Conservation (phyloP, 2,329 filamentous ascomycete genomes). For the Lachnellula subtilissima region DNA sequence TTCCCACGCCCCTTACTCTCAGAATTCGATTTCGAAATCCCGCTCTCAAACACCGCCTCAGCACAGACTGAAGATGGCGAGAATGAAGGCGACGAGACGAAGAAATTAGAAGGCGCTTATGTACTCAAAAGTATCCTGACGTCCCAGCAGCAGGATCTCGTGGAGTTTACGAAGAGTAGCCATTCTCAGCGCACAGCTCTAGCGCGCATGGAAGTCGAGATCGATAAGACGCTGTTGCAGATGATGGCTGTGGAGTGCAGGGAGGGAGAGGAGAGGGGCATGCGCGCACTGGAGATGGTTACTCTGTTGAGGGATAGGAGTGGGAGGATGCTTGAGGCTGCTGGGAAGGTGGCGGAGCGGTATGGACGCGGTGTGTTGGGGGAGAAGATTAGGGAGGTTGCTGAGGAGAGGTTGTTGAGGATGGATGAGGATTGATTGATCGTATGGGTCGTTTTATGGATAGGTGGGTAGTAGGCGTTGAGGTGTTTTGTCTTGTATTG, state of each 20-base stretch:
- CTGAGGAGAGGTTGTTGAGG: slow-evolving; percentile 47
- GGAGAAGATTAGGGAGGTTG: slow-evolving; percentile 85
- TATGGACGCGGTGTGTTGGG: slow-evolving; percentile 76
- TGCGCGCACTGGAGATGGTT: slow-evolving; percentile 91
- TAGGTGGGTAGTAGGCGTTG: not conserved
- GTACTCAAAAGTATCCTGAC: slow-evolving; percentile 69
- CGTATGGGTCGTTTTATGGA: not conserved
- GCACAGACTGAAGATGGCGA: slow-evolving; percentile 37
- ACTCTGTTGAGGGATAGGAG: slow-evolving; percentile 76
- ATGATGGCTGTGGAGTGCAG: slow-evolving; percentile 85
- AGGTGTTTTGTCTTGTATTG: not conserved
- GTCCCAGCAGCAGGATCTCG: slow-evolving; percentile 69
- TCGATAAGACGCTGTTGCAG: slow-evolving; percentile 87
- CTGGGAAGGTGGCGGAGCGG: slow-evolving; percentile 79
- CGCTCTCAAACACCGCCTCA: slow-evolving; percentile 55
- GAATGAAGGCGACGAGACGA: slow-evolving; percentile 44
- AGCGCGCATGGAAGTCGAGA: slow-evolving; percentile 69
- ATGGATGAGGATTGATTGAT: slow-evolving; percentile 31
- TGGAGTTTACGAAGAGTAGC: slow-evolving; percentile 62
- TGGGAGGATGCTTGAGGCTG: slow-evolving; percentile 88
- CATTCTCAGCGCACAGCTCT: slow-evolving; percentile 63
- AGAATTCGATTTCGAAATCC: slow-evolving; percentile 89
- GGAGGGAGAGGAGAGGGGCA: slow-evolving; percentile 86
- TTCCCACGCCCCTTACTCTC: slow-evolving; percentile 85
- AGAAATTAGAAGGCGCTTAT: slow-evolving; percentile 73